Conservation (phyloP, 306 rosid genomes). For the Dicorynia guianensis region DNA sequence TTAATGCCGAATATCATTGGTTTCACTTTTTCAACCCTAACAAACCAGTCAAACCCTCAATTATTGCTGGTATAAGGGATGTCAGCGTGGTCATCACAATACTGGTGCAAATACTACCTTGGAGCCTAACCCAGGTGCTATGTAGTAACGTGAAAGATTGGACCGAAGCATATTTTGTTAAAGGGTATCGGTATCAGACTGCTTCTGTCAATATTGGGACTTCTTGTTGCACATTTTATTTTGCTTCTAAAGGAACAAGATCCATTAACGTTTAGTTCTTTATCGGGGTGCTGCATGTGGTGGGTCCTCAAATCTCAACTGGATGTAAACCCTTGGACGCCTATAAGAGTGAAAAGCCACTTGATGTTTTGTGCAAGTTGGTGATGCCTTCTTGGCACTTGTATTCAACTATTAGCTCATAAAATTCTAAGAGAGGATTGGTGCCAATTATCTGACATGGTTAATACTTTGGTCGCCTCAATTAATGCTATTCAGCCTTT, state of each 20-base stretch:
- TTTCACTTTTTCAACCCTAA: background rate
- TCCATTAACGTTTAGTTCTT: slow-evolving; percentile 10
- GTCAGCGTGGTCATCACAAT: background rate
- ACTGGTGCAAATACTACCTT: slow-evolving; percentile 23
- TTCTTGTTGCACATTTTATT: background rate
- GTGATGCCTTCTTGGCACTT: no score
- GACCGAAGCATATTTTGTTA: background rate
- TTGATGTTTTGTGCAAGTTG: background rate
- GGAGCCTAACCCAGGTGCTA: background rate
- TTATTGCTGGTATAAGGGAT: background rate
- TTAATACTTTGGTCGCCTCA: slow-evolving; percentile 5
- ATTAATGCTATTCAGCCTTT: background rate
- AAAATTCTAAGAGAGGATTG: background rate
- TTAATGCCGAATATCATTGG: slow-evolving; percentile 10
- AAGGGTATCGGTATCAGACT: slow-evolving; percentile 5
- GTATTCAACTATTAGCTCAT: no score
- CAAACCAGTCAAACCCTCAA: background rate
- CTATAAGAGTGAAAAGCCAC: background rate
- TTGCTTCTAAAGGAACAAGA: slow-evolving; percentile 12
- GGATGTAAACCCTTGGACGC: background rate
- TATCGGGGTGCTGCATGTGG: background rate
- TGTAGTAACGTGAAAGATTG: background rate
- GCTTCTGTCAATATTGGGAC: background rate
- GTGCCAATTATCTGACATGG: slow-evolving; percentile 19
- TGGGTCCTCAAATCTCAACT: slow-evolving; percentile 1